Conservation (phyloP, 768 basidiomycete species). For the Lactarius deliciosus region DNA sequence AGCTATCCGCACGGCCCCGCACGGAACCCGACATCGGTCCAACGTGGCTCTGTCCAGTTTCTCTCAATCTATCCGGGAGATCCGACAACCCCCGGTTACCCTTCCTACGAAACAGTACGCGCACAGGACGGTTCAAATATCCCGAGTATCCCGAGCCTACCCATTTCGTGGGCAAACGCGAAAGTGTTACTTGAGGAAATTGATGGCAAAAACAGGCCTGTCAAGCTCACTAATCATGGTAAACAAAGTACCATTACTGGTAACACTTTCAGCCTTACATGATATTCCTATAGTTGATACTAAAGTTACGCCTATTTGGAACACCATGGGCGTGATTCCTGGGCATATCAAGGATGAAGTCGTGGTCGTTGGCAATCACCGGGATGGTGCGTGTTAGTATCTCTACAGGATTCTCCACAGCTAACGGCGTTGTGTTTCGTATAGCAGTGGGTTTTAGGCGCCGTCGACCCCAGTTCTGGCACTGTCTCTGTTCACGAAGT, state of each 20-base stretch:
- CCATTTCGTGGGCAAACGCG: constrained; percentile 86
- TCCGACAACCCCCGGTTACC: constrained; percentile 85
- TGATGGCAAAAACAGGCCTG: constrained; percentile 43
- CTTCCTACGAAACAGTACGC: constrained; percentile 81
- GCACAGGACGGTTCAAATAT: constrained; percentile 59
- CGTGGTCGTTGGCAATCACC: constrained; percentile 83
- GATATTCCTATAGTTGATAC: constrained; percentile 54
- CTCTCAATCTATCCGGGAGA: constrained; percentile 62
- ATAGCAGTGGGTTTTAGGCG: constrained; percentile 77
- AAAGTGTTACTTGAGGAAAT: constrained; percentile 52
- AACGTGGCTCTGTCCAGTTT: constrained; percentile 82
- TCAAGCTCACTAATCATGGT: constrained; percentile 62
- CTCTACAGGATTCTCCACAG: neutral
- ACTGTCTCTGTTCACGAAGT: constrained; percentile 78
- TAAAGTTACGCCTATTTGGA: constrained; percentile 88
- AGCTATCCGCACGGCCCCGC: constrained; percentile 86
- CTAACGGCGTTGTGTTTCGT: neutral
- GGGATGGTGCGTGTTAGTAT: constrained; percentile 64
- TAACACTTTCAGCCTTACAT: neutral
- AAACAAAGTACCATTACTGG: constrained; percentile 9
- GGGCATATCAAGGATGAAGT: constrained; percentile 84
- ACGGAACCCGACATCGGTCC: constrained; percentile 77
- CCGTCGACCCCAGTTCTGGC: constrained; percentile 76
- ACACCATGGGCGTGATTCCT: constrained; percentile 79
- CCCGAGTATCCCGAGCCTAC: constrained; percentile 81